Evolutionary conservation across 2,329 filamentous ascomycete genomes (phyloP), one percentile per base, ranked within the genome.

Genomic region (Colletotrichum cuscutae): DNA sequence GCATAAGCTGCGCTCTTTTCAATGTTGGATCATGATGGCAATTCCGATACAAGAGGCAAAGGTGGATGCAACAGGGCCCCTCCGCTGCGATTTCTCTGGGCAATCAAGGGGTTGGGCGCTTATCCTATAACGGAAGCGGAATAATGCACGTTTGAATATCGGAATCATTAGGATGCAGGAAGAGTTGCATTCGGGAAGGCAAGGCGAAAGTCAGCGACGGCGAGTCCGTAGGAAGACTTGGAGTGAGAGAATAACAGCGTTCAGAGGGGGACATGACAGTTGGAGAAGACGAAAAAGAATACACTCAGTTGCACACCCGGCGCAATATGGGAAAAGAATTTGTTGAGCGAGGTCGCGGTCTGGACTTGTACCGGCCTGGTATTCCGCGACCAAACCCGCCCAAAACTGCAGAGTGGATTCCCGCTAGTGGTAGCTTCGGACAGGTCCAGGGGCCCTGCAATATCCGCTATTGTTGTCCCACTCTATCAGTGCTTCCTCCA

Each of bases 311-410:
- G 22, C 60, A 22, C 15, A 5, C 9, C 49, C 35, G 24, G 58
- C 37, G 62, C 35, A 72, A 63, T 53, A 73, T 72, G 61, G 61
- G 68, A 71, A 71, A 73, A 72, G 63, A 72, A 73, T 73, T 72
- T 73, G 71, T 73, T 73, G 71, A 73, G 71, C 32, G 35, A 58
- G 30, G 19, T 62, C 61, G 28, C 26, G 62, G 68, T 66, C 64
- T 71, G 72, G 74, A 68, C 67, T 74, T 68, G 74, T 72, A 75
- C 54, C 68, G 26, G 46, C 60, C 71, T 53, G 61, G 72, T 74
- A 74, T 72, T 65, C 35, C 49, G 35, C 46, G 59, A 72, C 60
- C 54, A 56, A 32, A 62, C 42, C 28, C 56, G 35, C 59, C 49
- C 68, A 58, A 59, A 74, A 46, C 60, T 52, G 61, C 32, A 68